Evolutionary conservation across 495 filamentous ascomycete species (phyloP), one percentile per base, ranked within the genome.

Genomic region (Aspergillus bertholletiae): DNA sequence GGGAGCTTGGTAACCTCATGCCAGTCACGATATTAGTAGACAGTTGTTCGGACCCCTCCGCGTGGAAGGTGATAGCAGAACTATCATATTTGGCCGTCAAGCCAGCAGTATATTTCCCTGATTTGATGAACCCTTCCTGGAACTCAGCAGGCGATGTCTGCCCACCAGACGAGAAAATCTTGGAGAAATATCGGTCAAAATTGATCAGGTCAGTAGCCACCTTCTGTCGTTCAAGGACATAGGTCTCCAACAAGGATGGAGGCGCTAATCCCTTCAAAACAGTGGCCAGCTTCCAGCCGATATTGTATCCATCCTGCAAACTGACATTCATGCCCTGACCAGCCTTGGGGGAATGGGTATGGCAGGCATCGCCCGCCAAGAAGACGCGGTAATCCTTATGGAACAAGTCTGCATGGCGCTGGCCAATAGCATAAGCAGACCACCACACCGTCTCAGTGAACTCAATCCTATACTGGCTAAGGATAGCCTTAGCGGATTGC

Each of bases 21-120:
- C 84, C 84, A 3, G 81, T 67, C 9, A 64, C 64, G 18, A 82
- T 71, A 56, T 81, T 76, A 5, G 59, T 65, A 1, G 78, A 74
- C n/a, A 80, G 57, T 7, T 68, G 40, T 5, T 65, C 64, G 21
- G 57, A 65, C 41, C 63, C 23, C 7, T 53, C 64, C 47, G 59
- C 35, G 6, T 62, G 54, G 0, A 52, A 64, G 0, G 79, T 81
- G 40, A 85, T 72, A 0, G 63, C 44, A 13, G 81, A 85, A 11
- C 68, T 65, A 7, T 74, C 72, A 55, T 89, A 89, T 45, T 70
- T 76, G 13, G 78, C 75, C 26, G 79, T 84, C 47, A 86, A 64
- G 0, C 86, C 87, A 2, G 86, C 86, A 0, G 81, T 89, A 58
- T 86, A 89, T 55, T 78, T 72, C 0, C 80, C 82, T 13, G 82